Percentiles rank a stretch among this genome's conserved stretches.
Evolutionary conservation across 345 rosid species (phyloP).

Genomic region (Kernera saxatilis): DNA sequence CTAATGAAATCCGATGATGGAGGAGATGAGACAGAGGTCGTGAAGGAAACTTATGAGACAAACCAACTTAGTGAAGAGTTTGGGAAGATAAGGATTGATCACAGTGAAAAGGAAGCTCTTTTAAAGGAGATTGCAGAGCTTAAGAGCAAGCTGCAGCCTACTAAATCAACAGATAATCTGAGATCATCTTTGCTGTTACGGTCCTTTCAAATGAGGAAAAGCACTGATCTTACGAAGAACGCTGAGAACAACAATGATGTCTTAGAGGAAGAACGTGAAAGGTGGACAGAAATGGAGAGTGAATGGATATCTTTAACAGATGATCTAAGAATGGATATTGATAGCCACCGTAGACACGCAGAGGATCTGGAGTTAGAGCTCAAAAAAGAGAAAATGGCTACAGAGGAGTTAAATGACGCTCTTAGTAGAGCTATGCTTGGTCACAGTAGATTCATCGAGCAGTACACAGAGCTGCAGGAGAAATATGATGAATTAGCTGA

Average conservation of each 20-base stretch:
- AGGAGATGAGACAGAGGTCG: conserved; percentile 17
- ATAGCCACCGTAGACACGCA: conserved; percentile 57
- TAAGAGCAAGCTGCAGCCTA: conserved; percentile 55
- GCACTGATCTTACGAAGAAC: conserved; percentile 31
- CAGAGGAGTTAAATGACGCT: conserved; percentile 81
- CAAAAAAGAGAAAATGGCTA: conserved; percentile 56
- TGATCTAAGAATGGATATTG: conserved; percentile 80
- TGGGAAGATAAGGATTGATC: conserved; percentile 35
- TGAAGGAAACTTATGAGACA: conserved; percentile 38
- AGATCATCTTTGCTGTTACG: conserved; percentile 69
- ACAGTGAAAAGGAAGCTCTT: conserved; percentile 70
- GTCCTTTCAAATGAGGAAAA: conserved; percentile 61
- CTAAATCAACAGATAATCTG: conserved; percentile 56
- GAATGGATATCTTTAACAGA: conserved; percentile 97
- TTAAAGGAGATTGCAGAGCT: conserved; percentile 69
- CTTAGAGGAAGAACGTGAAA: conserved; percentile 66
- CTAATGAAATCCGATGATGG: conserved; percentile 4
- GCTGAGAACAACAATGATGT: conserved; percentile 40
- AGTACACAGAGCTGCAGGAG: conserved; percentile 83
- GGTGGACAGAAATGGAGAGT: conserved; percentile 98
- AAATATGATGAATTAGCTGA: conserved; percentile 66
- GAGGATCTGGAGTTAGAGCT: conserved; percentile 73
- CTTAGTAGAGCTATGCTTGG: conserved; percentile 77
- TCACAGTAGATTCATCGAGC: conserved; percentile 91
- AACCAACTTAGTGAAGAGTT: conserved; percentile 47